A percentile compares a stretch with the other conserved stretches of the same genome.
phyloP scores from a whole-genome alignment of 192 early-diverging fungal species.

The Anaeromyces robustus region DNA sequence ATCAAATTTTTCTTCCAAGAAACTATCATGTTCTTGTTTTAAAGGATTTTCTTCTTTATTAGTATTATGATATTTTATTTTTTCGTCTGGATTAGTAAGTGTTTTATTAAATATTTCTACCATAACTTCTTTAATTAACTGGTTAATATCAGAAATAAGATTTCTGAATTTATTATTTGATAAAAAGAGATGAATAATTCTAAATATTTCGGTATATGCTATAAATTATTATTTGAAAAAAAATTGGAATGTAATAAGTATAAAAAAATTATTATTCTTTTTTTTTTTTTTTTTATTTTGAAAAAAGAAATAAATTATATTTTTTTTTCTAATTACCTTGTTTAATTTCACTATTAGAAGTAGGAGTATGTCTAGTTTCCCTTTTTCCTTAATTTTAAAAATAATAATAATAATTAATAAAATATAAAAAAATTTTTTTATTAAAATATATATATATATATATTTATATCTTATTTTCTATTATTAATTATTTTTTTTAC shows the following conservation, averaged over 20 bases:
- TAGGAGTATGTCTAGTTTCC: not conserved
- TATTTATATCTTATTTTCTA: too few species aligned
- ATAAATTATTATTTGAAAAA: not conserved
- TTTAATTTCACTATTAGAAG: not conserved
- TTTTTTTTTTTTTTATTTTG: too few species aligned
- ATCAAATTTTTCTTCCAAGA: not conserved
- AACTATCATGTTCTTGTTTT: not conserved
- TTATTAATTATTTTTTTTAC: too few species aligned
- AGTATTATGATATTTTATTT: not conserved
- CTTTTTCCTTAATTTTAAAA: not conserved
- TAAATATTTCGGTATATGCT: not conserved
- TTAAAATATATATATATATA: too few species aligned
- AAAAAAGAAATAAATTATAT: too few species aligned
- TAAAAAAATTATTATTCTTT: too few species aligned
- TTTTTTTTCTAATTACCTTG: not conserved
- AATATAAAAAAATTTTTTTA: too few species aligned
- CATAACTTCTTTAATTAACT: not conserved
- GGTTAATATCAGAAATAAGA: not conserved
- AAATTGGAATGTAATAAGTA: too few species aligned
- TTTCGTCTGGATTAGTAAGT: not conserved
- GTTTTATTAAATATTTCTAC: not conserved
- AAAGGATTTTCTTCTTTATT: not conserved
- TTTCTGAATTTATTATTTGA: not conserved
- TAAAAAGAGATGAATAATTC: not conserved
- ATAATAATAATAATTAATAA: too few species aligned